Base-by-base conservation (phyloP, 169 alveolate species). In the Eimeria sp. region DNA sequence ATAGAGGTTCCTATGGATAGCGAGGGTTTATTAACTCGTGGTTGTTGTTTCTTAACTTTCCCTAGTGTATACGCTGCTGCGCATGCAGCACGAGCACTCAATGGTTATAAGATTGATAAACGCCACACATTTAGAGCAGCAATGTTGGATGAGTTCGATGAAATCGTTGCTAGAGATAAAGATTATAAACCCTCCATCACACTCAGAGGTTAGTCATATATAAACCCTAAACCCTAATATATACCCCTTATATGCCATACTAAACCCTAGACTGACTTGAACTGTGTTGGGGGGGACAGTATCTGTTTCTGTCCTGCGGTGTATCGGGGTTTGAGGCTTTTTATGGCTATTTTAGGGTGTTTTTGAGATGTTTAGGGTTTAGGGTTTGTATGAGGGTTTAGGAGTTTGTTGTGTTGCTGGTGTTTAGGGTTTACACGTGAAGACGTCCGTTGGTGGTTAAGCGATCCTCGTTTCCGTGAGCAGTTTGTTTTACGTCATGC, bases 401-500 rank as follows among this genome's bases (percentile, higher is more conserved):
- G 11, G 1, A 18, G 20, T 13, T 61, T 34, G 76, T 65, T 83
- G 25, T 57, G 47, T 58, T 2, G 72, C n/a, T 40, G 16, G 30
- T 25, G 89, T 22, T 49, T 97, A 70, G 99, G 99, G 43, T 98
- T 98, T 96, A 98, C 98, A 16, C 96, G 99, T 51, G 98, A 98
- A 78, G 98, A 98, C 92, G 89, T 98, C 34, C 95, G 99, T 45
- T 95, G 97, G 95, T 98, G 99, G 99, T 88, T 98, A 30, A 95
- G 96, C 94, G 98, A 98, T 82, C 97, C 97, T 43, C 97, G 98
- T 16, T 97, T 98, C 89, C 95, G 98, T 65, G 99, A 98, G 65
- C 99, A 98, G 92, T 98, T 98, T 78, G 99, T 98, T 47, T 96
- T 98, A n/a, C 94, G 99, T 57, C 97, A 98, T 83, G 98, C 97